Evolutionary conservation across 345 rosid species (phyloP), one percentile per base, ranked within the genome.

Genomic region (Reutealis trisperma): DNA sequence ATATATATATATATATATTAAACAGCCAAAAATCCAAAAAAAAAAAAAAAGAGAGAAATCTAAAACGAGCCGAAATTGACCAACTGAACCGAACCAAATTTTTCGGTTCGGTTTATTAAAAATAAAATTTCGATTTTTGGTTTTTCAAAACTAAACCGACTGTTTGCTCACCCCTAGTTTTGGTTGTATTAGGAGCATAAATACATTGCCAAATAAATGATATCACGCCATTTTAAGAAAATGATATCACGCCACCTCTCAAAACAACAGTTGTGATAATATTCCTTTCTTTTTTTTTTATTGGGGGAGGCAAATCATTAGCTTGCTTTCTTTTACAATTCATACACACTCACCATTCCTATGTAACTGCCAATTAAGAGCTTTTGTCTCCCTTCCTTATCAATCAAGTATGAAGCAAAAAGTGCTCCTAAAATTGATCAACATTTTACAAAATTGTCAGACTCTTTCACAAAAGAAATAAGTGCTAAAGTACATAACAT

Each of bases 301-400:
- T 27, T 27, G n/a, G n/a, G n/a, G n/a, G n/a, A n/a, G n/a, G 30
- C 59, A 57, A 1, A 13, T 47, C 32, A 55, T n/a, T 63, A 2
- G 63, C 25, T 67, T 66, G 19, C 27, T 63, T 71, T 74, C 70
- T 52, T 74, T 58, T 57, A 37, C 41, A 24, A 59, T 55, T 70
- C 32, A 27, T 45, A 21, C 55, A 57, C 45, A 75, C 93, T 81
- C 78, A 92, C 97, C 95, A 90, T 92, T 75, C 93, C 97, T 63
- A 86, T 7, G 84, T 89, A 92, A 75, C 95, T 91, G 79, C 91
- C 90, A 57, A 89, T 83, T 45, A 92, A 83, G 73, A 92, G 91
- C 83, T 78, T 88, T 80, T 84, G 74, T 71, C 97, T 87, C 63
- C 93, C 95, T 86, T 90, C 78, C 73, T 80, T 84, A 65, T 92